phyloP scores from a whole-genome alignment of 306 rosid species.

The Luffa aegyptiaca region DNA sequence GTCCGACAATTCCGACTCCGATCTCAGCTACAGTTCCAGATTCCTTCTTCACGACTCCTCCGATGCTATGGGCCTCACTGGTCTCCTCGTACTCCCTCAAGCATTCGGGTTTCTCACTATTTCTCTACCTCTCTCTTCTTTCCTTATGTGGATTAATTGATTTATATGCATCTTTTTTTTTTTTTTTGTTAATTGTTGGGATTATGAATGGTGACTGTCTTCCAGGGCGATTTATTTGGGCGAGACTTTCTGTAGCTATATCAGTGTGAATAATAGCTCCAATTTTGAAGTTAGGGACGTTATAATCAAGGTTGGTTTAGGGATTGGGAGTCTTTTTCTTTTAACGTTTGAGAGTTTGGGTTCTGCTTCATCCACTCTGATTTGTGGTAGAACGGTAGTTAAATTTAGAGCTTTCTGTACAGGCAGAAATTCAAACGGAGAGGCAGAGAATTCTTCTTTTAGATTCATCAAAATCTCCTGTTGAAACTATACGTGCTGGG shows the following conservation, averaged over 20 bases:
- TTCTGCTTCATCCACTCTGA: background rate
- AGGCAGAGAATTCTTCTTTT: slow-evolving; percentile 83
- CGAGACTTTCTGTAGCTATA: slow-evolving; percentile 93
- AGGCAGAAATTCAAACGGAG: slow-evolving; percentile 99
- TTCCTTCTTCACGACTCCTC: slow-evolving; percentile 67
- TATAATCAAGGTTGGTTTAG: slow-evolving; percentile 50
- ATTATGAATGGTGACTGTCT: background rate
- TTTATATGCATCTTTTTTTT: background rate
- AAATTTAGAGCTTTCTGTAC: background rate
- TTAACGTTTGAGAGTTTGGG: background rate
- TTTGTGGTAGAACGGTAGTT: background rate
- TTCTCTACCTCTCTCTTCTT: background rate
- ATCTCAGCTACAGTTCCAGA: slow-evolving; percentile 55
- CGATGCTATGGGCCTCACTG: slow-evolving; percentile 83
- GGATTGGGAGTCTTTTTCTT: background rate
- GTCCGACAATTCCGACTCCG: slow-evolving; percentile 28
- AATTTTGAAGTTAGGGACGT: slow-evolving; percentile 75
- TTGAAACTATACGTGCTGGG: slow-evolving; percentile 81
- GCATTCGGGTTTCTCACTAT: slow-evolving; percentile 56
- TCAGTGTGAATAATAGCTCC: slow-evolving; percentile 89
- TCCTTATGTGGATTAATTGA: background rate
- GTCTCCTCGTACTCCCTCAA: slow-evolving; percentile 97
- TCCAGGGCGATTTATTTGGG: slow-evolving; percentile 92
- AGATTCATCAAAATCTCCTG: slow-evolving; percentile 86
- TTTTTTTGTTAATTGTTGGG: background rate